Evolutionary conservation across 2,329 filamentous ascomycete genomes (phyloP), one percentile per base, ranked within the genome.

Genomic region (Amesomyces nigricolor): DNA sequence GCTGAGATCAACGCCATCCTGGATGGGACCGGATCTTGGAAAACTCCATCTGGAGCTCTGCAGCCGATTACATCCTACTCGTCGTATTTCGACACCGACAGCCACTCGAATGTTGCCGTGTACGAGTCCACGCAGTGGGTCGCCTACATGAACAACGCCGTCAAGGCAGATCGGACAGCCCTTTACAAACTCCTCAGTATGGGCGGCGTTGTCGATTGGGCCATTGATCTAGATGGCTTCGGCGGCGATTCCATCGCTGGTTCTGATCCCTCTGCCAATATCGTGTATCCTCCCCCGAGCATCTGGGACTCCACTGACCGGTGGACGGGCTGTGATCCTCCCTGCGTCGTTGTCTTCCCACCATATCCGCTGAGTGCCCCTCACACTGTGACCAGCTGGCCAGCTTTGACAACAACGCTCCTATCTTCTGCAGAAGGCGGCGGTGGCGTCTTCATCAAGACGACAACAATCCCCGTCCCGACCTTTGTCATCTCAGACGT

Each of bases 1-100:
- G 57, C 54, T 17, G 62, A 63, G 56, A 58, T 62, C 47, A 17
- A 50, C 5, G 30, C 53, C 4, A 51, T 62, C 19, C 19, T 53
- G 35, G 13, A 26, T 5, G 22, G 22, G 2, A 26, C 22, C 22
- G 22, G 22, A 26, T 26, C 22, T 6, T 26, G 22, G 22, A 26
- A 26, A 26, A 26, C 22, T 5, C 22, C 22, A 26, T 26, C 22
- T 26, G 22, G 22, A 26, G 22, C 22, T 26, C 22, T 26, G 6
- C 22, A 26, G 22, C 22, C 22, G 22, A 26, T 26, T 26, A 26
- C 22, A 26, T 26, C 22, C 22, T 26, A 26, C 22, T 26, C 22
- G 4, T 26, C 22, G 22, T 26, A 26, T 6, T 26, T 26, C 22
- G 22, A 26, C 22, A 26, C 22, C 22, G 22, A 26, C 22, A 26